Percentiles rank a stretch among this genome's conserved stretches.
phyloP scores from a whole-genome alignment of 2,329 filamentous ascomycete genomes.

The Pseudogymnoascus sp. region DNA sequence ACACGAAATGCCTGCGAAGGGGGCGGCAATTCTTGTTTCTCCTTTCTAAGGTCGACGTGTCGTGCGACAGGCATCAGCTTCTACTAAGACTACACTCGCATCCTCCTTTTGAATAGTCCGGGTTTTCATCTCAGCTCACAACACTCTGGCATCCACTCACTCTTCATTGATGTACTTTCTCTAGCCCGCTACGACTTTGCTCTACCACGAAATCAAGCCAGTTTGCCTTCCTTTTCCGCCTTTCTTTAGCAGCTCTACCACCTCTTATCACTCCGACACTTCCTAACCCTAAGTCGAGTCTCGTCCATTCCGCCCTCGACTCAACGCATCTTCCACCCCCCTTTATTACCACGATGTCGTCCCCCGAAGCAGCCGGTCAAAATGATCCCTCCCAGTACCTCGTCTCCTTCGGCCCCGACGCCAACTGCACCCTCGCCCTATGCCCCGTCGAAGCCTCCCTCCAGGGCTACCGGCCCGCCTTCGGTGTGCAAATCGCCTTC shows the following conservation, averaged over 20 bases:
- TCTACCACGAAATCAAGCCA: slow-evolving; percentile 11
- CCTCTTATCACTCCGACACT: slow-evolving; percentile 7
- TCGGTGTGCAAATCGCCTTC: slow-evolving; percentile 47
- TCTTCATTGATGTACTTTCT: slow-evolving; percentile 9
- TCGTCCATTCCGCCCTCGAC: slow-evolving; percentile 11
- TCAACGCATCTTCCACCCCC: slow-evolving; percentile 7
- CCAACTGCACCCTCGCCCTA: slow-evolving; percentile 30
- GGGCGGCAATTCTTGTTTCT: slow-evolving; percentile 3
- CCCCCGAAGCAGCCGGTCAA: background rate
- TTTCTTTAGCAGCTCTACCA: slow-evolving; percentile 10
- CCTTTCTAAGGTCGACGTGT: slow-evolving; percentile 1
- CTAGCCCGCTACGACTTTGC: background rate
- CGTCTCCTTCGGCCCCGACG: slow-evolving; percentile 15
- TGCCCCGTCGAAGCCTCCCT: slow-evolving; percentile 33
- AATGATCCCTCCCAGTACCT: slow-evolving; percentile 11
- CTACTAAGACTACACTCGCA: background rate
- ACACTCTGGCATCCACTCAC: slow-evolving; percentile 10
- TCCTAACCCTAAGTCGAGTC: background rate
- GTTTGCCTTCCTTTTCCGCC: slow-evolving; percentile 10
- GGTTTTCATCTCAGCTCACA: slow-evolving; percentile 11
- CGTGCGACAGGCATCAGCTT: slow-evolving; percentile 3
- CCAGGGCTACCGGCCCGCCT: slow-evolving; percentile 47
- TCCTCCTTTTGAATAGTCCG: slow-evolving; percentile 9
- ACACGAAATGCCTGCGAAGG: slow-evolving; percentile 11
- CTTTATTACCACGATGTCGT: slow-evolving; percentile 7